Base-by-base conservation (phyloP, 2,329 filamentous ascomycete genomes). In the Fusarium sp. region DNA sequence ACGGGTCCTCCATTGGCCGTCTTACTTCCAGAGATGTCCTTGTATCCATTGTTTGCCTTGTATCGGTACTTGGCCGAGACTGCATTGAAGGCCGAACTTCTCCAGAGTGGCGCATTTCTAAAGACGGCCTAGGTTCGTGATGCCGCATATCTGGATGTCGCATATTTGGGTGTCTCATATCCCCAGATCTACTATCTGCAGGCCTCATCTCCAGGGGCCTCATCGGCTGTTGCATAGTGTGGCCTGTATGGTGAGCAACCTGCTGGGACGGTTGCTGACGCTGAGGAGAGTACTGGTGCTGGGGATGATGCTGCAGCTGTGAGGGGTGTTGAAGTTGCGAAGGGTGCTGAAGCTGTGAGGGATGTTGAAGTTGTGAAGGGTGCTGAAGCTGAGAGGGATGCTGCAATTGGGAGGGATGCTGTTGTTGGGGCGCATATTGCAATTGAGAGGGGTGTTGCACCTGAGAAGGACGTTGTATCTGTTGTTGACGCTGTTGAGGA, bases 1-100 rank as follows among this genome's bases (percentile, higher is more conserved):
- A 71, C 15, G 76, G 64, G 37, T 78, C 75, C 14, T 75, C 76
- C 26, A 73, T 73, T 14, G 71, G 73, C 20, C 69, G 69, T 33
- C 74, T 63, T 57, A 73, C 56, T 58, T 77, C 75, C 38, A 77
- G 67, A 12, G 71, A 77, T 23, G 64, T 70, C 48, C 73, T 59
- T n/a, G 54, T 30, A 27, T 73, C 70, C 27, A 49, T 26, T 44
- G 66, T 9, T 40, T 70, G 69, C 57, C 69, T 70, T 26, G 63
- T 26, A 69, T 75, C 63, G 60, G 64, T n/a, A 45, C 53, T 23
- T 35, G 53, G 48, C 40, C 71, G 71, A 32, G 57, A 48, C 37
- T 73, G 60, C 68, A 69, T 65, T 6, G 65, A 52, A 55, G 69
- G 57, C 20, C 67, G 48, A 30, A 72, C 60, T 41, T 72, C 71